phyloP scores from a whole-genome alignment of 2,329 filamentous ascomycete species.

The Calonectria honghensis region DNA sequence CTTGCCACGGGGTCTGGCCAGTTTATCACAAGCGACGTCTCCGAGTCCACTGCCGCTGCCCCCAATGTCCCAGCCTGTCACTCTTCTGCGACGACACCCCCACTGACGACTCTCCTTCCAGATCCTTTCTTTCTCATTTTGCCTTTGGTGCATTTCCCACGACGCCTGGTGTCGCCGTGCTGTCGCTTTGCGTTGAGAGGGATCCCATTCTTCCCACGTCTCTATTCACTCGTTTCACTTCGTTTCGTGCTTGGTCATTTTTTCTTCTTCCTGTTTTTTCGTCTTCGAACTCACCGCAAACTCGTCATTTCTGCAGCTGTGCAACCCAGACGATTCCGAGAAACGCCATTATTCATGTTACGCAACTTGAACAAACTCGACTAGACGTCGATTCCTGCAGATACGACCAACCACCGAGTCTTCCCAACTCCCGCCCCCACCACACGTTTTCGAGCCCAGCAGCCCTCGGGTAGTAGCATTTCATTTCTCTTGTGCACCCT shows the following conservation, averaged over 20 bases:
- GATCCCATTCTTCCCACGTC: slow-evolving; percentile 42
- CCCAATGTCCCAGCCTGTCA: slow-evolving; percentile 41
- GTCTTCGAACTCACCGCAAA: slow-evolving; percentile 44
- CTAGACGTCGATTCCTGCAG: slow-evolving; percentile 48
- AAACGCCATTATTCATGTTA: slow-evolving; percentile 52
- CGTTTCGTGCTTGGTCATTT: slow-evolving; percentile 38
- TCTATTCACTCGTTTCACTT: slow-evolving; percentile 48
- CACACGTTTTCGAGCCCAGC: slow-evolving; percentile 37
- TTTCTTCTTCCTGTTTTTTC: slow-evolving; percentile 22
- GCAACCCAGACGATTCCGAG: slow-evolving; percentile 47
- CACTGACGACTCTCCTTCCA: slow-evolving; percentile 41
- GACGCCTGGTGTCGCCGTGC: slow-evolving; percentile 53
- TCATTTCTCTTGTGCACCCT: slow-evolving; percentile 40
- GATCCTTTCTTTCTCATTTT: slow-evolving; percentile 46
- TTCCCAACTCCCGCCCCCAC: slow-evolving; percentile 25
- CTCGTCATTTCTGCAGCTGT: slow-evolving; percentile 46
- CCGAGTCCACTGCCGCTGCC: slow-evolving; percentile 42
- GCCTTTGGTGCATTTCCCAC: slow-evolving; percentile 45
- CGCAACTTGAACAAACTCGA: slow-evolving; percentile 48
- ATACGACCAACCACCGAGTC: slow-evolving; percentile 49
- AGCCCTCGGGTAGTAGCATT: slow-evolving; percentile 46
- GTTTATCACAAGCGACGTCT: slow-evolving; percentile 42
- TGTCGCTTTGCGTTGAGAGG: slow-evolving; percentile 46
- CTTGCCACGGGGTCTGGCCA: slow-evolving; percentile 24
- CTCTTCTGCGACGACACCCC: slow-evolving; percentile 48